phyloP scores from a whole-genome alignment of 805 yeast genomes.

The Yarrowia sp. region DNA sequence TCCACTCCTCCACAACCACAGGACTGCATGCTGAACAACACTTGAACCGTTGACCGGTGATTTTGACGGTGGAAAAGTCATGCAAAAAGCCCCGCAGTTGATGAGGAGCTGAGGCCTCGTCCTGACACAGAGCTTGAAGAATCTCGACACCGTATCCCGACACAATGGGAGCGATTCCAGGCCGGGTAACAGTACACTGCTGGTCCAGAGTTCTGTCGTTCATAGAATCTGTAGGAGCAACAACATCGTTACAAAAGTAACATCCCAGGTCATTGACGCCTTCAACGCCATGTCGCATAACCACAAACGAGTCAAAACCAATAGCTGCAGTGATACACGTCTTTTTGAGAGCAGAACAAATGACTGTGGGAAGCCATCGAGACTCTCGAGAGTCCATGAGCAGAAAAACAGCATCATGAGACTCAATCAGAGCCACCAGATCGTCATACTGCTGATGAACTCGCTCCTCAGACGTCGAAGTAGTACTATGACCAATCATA shows the following conservation, averaged over 20 bases:
- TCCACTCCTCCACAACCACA: constrained; percentile 51
- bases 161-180: constrained; percentile 90
- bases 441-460: constrained; percentile 52
- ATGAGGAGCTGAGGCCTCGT: constrained; percentile 52
- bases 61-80: constrained; percentile 57
- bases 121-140: constrained; percentile 35
- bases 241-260: constrained; percentile 92
- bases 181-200: constrained; percentile 98
- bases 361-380: constrained; percentile 93
- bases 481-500: constrained; percentile 90
- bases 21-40: constrained; percentile 86
- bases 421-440: constrained; percentile 52
- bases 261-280: constrained; percentile 60
- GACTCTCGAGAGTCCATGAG: constrained; percentile 94
- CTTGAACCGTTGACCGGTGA: constrained; percentile 67
- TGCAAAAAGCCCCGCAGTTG: constrained; percentile 85
- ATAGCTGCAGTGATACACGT: constrained; percentile 86
- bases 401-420: constrained; percentile 74
- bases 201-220: constrained; percentile 88
- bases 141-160: constrained; percentile 24
- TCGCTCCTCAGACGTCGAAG: constrained; percentile 44
- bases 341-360: constrained; percentile 65
- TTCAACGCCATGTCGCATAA: constrained; percentile 83
- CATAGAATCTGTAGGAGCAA: constrained; percentile 88
- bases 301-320: constrained; percentile 90